These are phyloP conservation scores for Kuraishia molischiana DNA, from an alignment of 805 yeast species.

Conservation along the genomic window DNA sequence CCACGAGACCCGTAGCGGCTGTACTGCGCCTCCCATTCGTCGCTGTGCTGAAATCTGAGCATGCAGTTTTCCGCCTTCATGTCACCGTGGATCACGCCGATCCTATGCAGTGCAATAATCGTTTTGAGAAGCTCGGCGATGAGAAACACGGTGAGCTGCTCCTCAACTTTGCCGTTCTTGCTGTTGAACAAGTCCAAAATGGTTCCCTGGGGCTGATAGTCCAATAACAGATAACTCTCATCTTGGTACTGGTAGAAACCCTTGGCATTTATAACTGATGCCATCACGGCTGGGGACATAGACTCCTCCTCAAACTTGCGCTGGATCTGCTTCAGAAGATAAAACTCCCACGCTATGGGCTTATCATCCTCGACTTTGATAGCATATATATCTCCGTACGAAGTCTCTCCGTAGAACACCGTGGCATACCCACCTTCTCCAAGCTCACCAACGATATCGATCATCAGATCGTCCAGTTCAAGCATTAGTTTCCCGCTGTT, in stretches of 20 bases:
- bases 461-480: conserved; percentile 32
- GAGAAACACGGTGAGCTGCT: conserved; percentile 49
- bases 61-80: conserved; percentile 81
- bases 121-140: conserved; percentile 55
- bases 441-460: conserved; percentile 41
- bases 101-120: conserved; percentile 50
- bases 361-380: conserved; percentile 60
- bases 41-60: conserved; percentile 39
- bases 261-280: conserved; percentile 38
- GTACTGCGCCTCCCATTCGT: conserved; percentile 15
- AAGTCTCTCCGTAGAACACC: conserved; percentile 61
- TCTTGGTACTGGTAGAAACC: conserved; percentile 49
- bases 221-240: conserved; percentile 59
- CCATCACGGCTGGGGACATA: conserved; percentile 1
- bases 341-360: conserved; percentile 72
- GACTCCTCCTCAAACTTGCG: conserved; percentile 18
- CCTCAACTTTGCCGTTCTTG: conserved; percentile 47
- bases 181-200: conserved; percentile 58
- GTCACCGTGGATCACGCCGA: conserved; percentile 76
- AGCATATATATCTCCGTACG: conserved; percentile 49
- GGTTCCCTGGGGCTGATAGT: conserved; percentile 64
- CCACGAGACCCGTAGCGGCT: conserved; percentile 25
- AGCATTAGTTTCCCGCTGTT: conserved; percentile 17
- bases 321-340: conserved; percentile 53
- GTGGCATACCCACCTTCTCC: conserved; percentile 81